A percentile compares a stretch with the other conserved stretches of the same genome.
These are phyloP conservation scores for Beta macrorhiza DNA, from an alignment of 179 eudicot genomes.

Conservation along the genomic window DNA sequence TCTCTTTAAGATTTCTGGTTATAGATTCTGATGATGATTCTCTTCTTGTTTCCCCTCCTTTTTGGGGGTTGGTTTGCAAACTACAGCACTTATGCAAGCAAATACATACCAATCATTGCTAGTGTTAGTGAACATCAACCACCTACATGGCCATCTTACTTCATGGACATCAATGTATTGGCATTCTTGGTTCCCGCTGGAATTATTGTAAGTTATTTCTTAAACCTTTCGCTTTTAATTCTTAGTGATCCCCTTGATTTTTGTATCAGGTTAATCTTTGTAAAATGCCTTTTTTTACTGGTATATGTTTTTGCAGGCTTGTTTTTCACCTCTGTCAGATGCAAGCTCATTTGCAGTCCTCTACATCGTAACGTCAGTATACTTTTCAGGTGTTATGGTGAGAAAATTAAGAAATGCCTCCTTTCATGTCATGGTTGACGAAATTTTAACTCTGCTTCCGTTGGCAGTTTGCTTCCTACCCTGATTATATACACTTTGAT, in stretches of 20 bases:
- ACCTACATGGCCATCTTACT: constrained; percentile 99
- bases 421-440: neutral
- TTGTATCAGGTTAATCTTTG: constrained; percentile 19
- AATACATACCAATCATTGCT: constrained; percentile 96
- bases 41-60: neutral
- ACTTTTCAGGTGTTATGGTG: constrained; percentile 99
- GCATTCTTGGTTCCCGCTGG: constrained; percentile 99
- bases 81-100: constrained; percentile 96
- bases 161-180: constrained; percentile 97
- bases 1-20: neutral
- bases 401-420: constrained; percentile 26
- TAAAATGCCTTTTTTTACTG: constrained; percentile 9
- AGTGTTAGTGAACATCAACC: constrained; percentile 99
- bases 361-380: constrained; percentile 87
- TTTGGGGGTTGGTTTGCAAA: constrained; percentile 15
- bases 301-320: constrained; percentile 55
- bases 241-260: neutral
- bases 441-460: neutral
- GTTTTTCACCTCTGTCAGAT: constrained; percentile 94
- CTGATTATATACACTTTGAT: constrained; percentile 14
- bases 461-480: neutral
- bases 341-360: constrained; percentile 95
- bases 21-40: neutral
- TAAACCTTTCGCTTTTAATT: neutral
- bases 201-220: constrained; percentile 68